Evolutionary conservation across 1,284 basidiomycete species (phyloP), one percentile per base, ranked within the genome.

Genomic region (Rhodotorula sp.): DNA sequence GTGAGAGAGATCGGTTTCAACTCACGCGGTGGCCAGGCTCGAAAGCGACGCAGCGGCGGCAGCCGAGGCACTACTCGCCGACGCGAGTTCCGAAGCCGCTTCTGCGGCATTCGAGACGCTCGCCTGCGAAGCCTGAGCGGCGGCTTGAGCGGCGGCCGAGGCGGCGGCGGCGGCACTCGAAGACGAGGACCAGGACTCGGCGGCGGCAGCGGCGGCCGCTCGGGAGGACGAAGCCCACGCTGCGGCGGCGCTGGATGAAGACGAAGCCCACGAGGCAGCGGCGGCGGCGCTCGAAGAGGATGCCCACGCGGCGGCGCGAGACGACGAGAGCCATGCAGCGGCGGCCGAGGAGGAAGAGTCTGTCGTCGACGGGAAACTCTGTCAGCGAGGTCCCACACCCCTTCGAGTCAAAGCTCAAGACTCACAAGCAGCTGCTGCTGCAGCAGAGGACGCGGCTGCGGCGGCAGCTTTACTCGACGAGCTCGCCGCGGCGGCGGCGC

Each of bases 211-310:
- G 3, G 20, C 21, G n/a, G 51, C 51, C 26, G 26, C 8, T 21
- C 48, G 52, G 4, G 61, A 62, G 21, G 61, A 62, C 21, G 61
- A 62, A 6, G 58, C 58, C 58, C 58, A 59, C 12, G 58, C 58
- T 3, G 58, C 58, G 58, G 39, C 39, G 39, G 39, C 39, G 8
- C 39, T 43, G n/a, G 58, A 59, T 16, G 58, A 59, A 1, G 58
- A 59, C 23, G 48, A 52, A 5, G 61, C 61, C 61, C 61, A 62
- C 21, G 61, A 48, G 4, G 61, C 61, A 2, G 65, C 58, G 21
- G 63, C 63, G n/a, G 70, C 34, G 12, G 54, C n/a, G 43, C 48
- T 46, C 20, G 71, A 70, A 4, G 47, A n/a, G 8, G 64, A 58
- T 7, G 54, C 54, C 54, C 54, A 56, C 2, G 54, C 54, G 26